phyloP scores from a whole-genome alignment of 78 protist genomes.

The Dictyostelium firmibasis region DNA sequence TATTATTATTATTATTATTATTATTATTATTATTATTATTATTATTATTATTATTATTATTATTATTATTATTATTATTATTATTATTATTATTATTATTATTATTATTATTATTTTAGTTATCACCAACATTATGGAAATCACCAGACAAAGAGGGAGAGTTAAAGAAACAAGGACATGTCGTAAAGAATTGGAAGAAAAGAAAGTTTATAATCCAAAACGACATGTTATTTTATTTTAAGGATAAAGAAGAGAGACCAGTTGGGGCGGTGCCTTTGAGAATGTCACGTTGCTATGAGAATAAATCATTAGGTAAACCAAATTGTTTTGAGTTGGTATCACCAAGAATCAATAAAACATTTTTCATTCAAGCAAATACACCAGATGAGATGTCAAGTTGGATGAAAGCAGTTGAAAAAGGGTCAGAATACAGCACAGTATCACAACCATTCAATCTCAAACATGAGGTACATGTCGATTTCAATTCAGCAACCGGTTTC shows the following conservation, averaged over 20 bases:
- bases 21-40: background rate
- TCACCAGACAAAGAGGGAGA: constrained; percentile 84
- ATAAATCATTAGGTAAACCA: constrained; percentile 50
- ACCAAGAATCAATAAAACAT: constrained; percentile 76
- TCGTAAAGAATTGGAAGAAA: constrained; percentile 87
- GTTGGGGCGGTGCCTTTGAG: constrained; percentile 77
- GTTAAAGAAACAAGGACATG: constrained; percentile 82
- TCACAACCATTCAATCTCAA: constrained; percentile 76
- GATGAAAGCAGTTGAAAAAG: constrained; percentile 80
- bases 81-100: background rate
- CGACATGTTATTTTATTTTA: constrained; percentile 78
- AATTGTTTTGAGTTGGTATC: constrained; percentile 77
- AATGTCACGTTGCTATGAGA: constrained; percentile 21
- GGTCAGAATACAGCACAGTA: constrained; percentile 68
- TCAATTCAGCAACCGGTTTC: constrained; percentile 83
- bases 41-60: background rate
- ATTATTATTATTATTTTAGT: background rate
- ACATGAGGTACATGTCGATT: constrained; percentile 83
- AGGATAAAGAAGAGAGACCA: constrained; percentile 45
- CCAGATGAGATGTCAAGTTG: constrained; percentile 61
- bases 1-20: constrained; percentile 3
- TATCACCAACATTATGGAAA: constrained; percentile 62
- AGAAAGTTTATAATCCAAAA: constrained; percentile 80
- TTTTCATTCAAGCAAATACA: constrained; percentile 70
- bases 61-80: constrained; percentile 17